Evolutionary conservation across 805 yeast genomes (phyloP).

Genomic region (Cyberlindnera veronae): DNA sequence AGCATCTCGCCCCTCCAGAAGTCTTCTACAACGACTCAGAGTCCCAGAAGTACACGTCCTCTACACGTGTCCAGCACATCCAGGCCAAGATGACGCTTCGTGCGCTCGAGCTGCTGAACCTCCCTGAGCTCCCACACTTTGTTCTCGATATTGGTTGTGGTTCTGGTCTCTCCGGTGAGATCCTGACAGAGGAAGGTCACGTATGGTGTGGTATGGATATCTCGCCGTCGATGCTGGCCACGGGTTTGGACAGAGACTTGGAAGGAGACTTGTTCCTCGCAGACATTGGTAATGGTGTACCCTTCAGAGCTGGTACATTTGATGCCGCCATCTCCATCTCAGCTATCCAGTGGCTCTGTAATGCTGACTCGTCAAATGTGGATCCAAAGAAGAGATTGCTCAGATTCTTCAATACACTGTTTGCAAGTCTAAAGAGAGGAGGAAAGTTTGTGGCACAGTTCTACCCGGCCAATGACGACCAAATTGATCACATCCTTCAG

Average conservation of each 20-base stretch:
- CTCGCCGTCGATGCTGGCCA: conserved; percentile 92
- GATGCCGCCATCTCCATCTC: conserved; percentile 95
- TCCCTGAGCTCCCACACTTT: conserved; percentile 49
- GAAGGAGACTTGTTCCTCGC: conserved; percentile 91
- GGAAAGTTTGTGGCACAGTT: conserved; percentile 98
- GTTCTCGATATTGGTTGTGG: conserved; percentile 95
- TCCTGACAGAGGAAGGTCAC: conserved; percentile 88
- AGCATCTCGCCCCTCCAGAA: conserved; percentile 95
- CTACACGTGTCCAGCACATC: conserved; percentile 96
- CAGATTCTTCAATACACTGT: conserved; percentile 83
- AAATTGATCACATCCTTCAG: conserved; percentile 68
- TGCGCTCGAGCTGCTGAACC: conserved; percentile 81
- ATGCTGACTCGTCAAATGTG: conserved; percentile 78
- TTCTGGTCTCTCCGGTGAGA: conserved; percentile 93
- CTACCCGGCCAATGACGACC: conserved; percentile 88
- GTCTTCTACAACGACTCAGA: conserved; percentile 89
- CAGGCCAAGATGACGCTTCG: conserved; percentile 97
- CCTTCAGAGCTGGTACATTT: conserved; percentile 93
- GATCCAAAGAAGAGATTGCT: conserved; percentile 82
- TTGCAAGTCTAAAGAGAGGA: conserved; percentile 83
- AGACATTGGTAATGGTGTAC: conserved; percentile 92
- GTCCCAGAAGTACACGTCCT: conserved; percentile 83
- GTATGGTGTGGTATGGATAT: conserved; percentile 97
- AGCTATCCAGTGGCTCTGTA: conserved; percentile 97
- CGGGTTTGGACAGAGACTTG: conserved; percentile 86